phyloP scores from a whole-genome alignment of 2,329 filamentous ascomycete genomes.

The Sphaerulina populicola region DNA sequence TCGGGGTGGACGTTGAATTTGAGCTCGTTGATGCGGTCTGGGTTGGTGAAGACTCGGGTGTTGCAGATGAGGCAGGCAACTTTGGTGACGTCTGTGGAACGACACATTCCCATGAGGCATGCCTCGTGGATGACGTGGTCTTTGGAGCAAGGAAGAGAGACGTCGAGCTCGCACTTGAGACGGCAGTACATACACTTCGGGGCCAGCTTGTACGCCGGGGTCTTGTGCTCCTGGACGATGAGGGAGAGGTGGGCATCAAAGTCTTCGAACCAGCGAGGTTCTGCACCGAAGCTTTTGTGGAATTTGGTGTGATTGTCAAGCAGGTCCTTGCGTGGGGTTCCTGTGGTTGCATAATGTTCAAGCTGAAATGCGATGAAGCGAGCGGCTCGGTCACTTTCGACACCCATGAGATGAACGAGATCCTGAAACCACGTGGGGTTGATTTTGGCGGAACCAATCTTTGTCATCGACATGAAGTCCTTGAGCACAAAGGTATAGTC shows the following conservation, averaged over 20 bases:
- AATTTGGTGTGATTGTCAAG: slow-evolving; percentile 5
- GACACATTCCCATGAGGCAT: slow-evolving; percentile 1
- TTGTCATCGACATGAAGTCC: slow-evolving; percentile 6
- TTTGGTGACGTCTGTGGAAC: background rate
- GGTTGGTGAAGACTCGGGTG: background rate
- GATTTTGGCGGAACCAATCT: background rate
- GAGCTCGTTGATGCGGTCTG: background rate
- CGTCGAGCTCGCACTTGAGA: background rate
- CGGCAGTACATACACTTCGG: slow-evolving; percentile 1
- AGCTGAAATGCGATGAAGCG: slow-evolving; percentile 9
- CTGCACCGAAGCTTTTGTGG: slow-evolving; percentile 5
- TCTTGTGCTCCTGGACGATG: background rate
- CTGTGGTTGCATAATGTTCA: background rate
- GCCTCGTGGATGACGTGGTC: slow-evolving; percentile 2
- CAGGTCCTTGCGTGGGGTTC: slow-evolving; percentile 1
- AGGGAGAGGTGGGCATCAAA: background rate
- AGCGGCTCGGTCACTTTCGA: slow-evolving; percentile 10
- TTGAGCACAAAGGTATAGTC: slow-evolving; percentile 6
- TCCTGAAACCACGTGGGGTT: slow-evolving; percentile 10
- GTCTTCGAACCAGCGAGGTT: background rate
- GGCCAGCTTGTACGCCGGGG: background rate
- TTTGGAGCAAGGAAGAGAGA: slow-evolving; percentile 3
- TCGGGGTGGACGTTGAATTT: slow-evolving; percentile 6
- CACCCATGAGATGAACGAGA: slow-evolving; percentile 11
- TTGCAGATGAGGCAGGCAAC: slow-evolving; percentile 3